phyloP scores from a whole-genome alignment of 306 rosid genomes.

The Cucurbita pepo region DNA sequence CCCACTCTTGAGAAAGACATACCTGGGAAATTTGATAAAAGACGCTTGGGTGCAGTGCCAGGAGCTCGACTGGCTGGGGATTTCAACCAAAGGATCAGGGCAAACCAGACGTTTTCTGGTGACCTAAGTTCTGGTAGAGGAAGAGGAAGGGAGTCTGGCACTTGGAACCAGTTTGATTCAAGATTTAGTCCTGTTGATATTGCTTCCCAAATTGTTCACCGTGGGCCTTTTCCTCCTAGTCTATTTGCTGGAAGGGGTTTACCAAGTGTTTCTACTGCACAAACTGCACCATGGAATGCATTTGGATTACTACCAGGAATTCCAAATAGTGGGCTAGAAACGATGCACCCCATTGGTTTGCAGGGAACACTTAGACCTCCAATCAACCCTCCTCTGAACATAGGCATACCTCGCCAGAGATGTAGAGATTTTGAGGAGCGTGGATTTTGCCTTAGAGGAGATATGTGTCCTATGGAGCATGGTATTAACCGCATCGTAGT shows the following conservation, averaged over 20 bases:
- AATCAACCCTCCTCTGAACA: slow-evolving; percentile 61
- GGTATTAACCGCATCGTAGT: slow-evolving; percentile 92
- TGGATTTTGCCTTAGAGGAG: slow-evolving; percentile 97
- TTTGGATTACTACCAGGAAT: slow-evolving; percentile 71
- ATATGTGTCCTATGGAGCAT: slow-evolving; percentile 99
- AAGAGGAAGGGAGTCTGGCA: slow-evolving; percentile 78
- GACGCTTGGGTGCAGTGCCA: slow-evolving; percentile 48
- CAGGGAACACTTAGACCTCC: slow-evolving; percentile 79
- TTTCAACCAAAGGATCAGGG: slow-evolving; percentile 45
- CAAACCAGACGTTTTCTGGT: slow-evolving; percentile 46
- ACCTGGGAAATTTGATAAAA: slow-evolving; percentile 51
- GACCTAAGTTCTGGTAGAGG: slow-evolving; percentile 64
- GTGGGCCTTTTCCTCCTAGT: slow-evolving; percentile 57
- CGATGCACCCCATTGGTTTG: slow-evolving; percentile 73
- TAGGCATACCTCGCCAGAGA: slow-evolving; percentile 68
- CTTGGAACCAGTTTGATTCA: slow-evolving; percentile 71
- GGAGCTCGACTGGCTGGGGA: slow-evolving; percentile 46
- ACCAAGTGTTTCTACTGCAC: slow-evolving; percentile 73
- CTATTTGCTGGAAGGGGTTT: slow-evolving; percentile 65
- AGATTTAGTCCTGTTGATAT: slow-evolving; percentile 67
- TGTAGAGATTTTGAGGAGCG: slow-evolving; percentile 99
- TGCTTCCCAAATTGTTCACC: slow-evolving; percentile 78
- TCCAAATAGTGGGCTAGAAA: slow-evolving; percentile 74
- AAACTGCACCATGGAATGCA: slow-evolving; percentile 71
- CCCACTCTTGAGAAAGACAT: slow-evolving; percentile 33